These are phyloP conservation scores for Rhodamnia rubescens DNA, from an alignment of 345 rosid genomes.

Conservation along the genomic window DNA sequence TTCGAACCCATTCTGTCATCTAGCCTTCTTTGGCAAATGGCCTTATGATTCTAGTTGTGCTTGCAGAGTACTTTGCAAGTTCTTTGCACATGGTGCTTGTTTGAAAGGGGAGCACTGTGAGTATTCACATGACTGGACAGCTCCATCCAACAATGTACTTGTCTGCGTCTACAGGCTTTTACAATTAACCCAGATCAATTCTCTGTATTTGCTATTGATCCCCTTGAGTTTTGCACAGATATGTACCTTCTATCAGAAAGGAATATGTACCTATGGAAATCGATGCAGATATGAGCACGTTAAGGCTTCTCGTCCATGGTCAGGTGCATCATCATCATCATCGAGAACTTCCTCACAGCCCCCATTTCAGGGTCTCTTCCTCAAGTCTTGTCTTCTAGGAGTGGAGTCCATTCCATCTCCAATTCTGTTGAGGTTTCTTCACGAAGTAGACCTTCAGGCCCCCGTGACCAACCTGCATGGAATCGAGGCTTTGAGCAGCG, in stretches of 20 bases:
- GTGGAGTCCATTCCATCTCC: constrained; percentile 7
- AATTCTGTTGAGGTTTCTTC: constrained; percentile 25
- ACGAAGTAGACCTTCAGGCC: constrained; percentile 15
- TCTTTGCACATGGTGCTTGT: constrained; percentile 87
- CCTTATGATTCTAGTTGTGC: not conserved
- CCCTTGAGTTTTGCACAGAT: constrained; percentile 29
- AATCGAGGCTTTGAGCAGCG: constrained; percentile 18
- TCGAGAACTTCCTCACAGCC: constrained; percentile 20
- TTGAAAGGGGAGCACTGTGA: constrained; percentile 91
- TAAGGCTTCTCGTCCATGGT: constrained; percentile 31
- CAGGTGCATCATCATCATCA: constrained; percentile 39
- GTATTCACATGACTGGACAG: constrained; percentile 76
- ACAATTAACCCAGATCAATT: not conserved
- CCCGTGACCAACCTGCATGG: constrained; percentile 28
- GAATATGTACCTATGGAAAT: constrained; percentile 67
- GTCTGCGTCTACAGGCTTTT: not conserved
- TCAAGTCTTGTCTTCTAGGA: constrained; percentile 9
- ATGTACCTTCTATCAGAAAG: constrained; percentile 91
- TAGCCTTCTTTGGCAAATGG: not conserved
- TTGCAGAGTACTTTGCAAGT: constrained; percentile 65
- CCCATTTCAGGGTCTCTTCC: constrained; percentile 14
- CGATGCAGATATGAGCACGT: constrained; percentile 83
- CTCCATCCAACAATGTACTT: constrained; percentile 51
- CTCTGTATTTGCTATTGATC: not conserved
- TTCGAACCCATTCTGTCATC: not conserved